Percentiles rank a stretch among this genome's conserved stretches.
phyloP scores from a whole-genome alignment of 805 yeast species.

The Hanseniaspora nectarophila region DNA sequence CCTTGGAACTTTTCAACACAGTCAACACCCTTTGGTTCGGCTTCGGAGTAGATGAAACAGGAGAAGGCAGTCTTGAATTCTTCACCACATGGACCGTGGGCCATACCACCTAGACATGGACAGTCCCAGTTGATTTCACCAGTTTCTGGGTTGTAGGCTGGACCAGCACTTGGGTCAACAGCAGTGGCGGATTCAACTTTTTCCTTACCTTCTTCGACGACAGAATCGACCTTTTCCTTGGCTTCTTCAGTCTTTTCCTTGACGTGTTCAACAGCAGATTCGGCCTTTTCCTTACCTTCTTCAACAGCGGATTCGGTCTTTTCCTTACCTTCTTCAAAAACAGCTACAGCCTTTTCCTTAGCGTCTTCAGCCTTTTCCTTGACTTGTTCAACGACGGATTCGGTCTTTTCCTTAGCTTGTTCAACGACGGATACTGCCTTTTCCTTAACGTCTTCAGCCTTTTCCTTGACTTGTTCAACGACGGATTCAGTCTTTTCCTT shows the following conservation, averaged over 20 bases:
- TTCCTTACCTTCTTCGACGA: not conserved
- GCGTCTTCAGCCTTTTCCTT: not conserved
- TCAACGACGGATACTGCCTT: slow-evolving; percentile 2
- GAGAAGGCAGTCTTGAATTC: slow-evolving; percentile 90
- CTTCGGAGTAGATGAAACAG: slow-evolving; percentile 85
- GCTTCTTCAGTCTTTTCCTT: slow-evolving; percentile 1
- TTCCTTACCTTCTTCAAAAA: not conserved
- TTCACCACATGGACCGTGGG: slow-evolving; percentile 95
- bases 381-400: slow-evolving; percentile 5
- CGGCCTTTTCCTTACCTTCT: not conserved
- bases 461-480: not conserved
- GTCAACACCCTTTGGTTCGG: slow-evolving; percentile 93
- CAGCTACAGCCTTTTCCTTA: not conserved
- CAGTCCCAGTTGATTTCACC: slow-evolving; percentile 99
- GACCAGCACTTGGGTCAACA: slow-evolving; percentile 48
- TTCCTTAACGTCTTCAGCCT: no score
- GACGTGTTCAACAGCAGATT: no score
- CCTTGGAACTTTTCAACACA: slow-evolving; percentile 79
- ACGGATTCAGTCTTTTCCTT: slow-evolving; percentile 17
- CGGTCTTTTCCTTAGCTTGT: no score
- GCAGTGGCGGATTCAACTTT: slow-evolving; percentile 42
- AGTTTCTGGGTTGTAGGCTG: slow-evolving; percentile 88
- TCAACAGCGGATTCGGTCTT: slow-evolving; percentile 24
- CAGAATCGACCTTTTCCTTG: slow-evolving; percentile 17
- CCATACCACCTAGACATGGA: slow-evolving; percentile 99